Conservation (phyloP, 371 early-diverging fungal genomes). For the Fennellomyces sp. region DNA sequence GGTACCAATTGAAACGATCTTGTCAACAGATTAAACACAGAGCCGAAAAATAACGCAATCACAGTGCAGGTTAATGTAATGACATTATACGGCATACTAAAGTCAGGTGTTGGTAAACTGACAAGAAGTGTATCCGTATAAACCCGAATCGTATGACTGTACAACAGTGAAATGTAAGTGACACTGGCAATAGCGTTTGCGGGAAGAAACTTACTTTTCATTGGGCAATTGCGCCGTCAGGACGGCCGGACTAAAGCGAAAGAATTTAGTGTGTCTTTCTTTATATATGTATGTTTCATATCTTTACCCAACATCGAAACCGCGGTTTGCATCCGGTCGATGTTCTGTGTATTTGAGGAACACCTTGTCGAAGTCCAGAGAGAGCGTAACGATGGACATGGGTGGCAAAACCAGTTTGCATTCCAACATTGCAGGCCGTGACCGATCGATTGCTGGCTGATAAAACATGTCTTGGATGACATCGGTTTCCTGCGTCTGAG, state of each 20-base stretch:
- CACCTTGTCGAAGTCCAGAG: conserved; percentile 85
- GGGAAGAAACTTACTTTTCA: conserved; percentile 2
- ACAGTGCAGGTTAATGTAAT: conserved; percentile 96
- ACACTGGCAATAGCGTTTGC: neutral
- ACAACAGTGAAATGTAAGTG: neutral
- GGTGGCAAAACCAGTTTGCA: conserved; percentile 70
- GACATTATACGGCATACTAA: conserved; percentile 98
- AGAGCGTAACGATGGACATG: conserved; percentile 63
- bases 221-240: conserved; percentile 33
- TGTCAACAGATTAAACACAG: conserved; percentile 84
- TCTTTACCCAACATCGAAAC: conserved; percentile 90
- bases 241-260: conserved; percentile 35
- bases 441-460: conserved; percentile 79
- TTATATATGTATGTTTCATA: no score
- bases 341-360: conserved; percentile 95
- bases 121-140: conserved; percentile 87
- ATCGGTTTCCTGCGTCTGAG: conserved; percentile 21
- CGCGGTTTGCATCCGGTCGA: conserved; percentile 95
- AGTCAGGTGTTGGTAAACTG: conserved; percentile 93
- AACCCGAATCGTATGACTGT: conserved; percentile 48
- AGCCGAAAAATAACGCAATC: conserved; percentile 94
- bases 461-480: conserved; percentile 57
- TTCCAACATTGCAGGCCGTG: conserved; percentile 84
- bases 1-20: conserved; percentile 57
- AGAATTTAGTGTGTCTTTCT: no score